Base-by-base conservation (phyloP, 1,284 basidiomycete species). In the Ganoderma leucocontextum region DNA sequence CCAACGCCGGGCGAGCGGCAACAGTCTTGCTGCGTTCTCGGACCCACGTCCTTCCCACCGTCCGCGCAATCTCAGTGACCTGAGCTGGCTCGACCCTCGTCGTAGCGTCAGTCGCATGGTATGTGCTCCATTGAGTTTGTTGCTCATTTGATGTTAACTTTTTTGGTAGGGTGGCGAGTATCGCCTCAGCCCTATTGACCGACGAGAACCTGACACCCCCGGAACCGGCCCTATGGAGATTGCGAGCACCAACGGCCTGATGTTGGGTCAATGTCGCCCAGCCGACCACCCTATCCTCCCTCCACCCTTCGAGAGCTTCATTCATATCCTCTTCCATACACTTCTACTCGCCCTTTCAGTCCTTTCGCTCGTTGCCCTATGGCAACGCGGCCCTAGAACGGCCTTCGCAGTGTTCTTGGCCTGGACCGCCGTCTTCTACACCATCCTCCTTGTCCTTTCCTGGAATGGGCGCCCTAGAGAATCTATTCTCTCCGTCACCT, bases 41-140 rank as follows among this genome's bases (percentile, higher is more conserved):
- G 75, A 81, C 76, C 74, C 79, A 65, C 76, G 81, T 76, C 74
- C 78, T 68, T 78, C 80, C 65, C 82, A 81, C 49, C 78, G 82
- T 64, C 85, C 77, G 70, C 82, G 86, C 67, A 88, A 85, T 70
- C 81, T 93, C 42, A 87, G 88, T 44, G 90, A 94, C 74, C 82
- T 92, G 66, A 91, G 91, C 75, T 94, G 92, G 92, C 80, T 93
- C 33, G 85, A 90, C 68, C 85, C 90, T 57, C 84, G 92, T 63
- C 85, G 91, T 66, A 92, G 89, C 76, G 80, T 90, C 36, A 89
- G 87, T 73, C 84, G 86, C 65, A 86, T 91, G 80, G 92, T 93
- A 78, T 75, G 89, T 81, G 67, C 64, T 73, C 73, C 22, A 60
- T n/a, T 29, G 12, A 62, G 15, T 61, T 71, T 66, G 44, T 55